Base-by-base conservation (phyloP, 495 filamentous ascomycete species). In the Penicillium taxi region DNA sequence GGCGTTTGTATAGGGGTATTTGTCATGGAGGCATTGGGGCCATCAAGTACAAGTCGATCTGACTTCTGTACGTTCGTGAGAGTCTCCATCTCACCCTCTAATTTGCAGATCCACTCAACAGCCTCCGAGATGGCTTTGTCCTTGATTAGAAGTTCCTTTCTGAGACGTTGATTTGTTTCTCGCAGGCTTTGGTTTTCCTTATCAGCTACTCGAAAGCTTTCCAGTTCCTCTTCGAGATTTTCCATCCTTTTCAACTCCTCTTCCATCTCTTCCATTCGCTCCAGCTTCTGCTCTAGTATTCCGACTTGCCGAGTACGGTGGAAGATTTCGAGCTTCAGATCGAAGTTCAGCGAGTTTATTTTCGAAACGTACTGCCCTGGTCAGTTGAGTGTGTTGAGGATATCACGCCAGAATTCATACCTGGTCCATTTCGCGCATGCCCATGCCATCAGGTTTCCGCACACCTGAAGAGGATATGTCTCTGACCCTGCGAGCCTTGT, bases 261-360 rank as follows among this genome's bases (percentile, higher is more conserved):
- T 33, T 78, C 72, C 32, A 86, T 56, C 40, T 82, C 77, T 20
- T 82, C 63, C 28, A 86, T 73, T 32, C 80, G 80, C 7, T 75
- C 78, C 18, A 77, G 55, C 47, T 81, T 86, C 32, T 79, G 73
- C 55, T 87, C 81, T 36, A 88, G 35, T n/a, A 67, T 62, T 11
- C 69, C 60, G 43, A 85, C 69, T 21, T 85, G 76, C 32, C 81
- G 67, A 8, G 66, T 56, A 12, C 81, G 72, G 45, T 94, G 83
- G 48, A 75, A 84, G 1, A 94, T 67, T 42, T 90, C 84, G 31
- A 94, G 66, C 57, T 94, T 94, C 39, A 96, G 67, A 51, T 89
- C 84, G 51, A 94, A 96, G 48, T 94, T 91, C 51, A 90, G 75
- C 50, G 93, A 93, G 51, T 81, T 80, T 29, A 94, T 63, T 31